phyloP scores from a whole-genome alignment of 2,329 filamentous ascomycete genomes.

The Orbilia oligospora region DNA sequence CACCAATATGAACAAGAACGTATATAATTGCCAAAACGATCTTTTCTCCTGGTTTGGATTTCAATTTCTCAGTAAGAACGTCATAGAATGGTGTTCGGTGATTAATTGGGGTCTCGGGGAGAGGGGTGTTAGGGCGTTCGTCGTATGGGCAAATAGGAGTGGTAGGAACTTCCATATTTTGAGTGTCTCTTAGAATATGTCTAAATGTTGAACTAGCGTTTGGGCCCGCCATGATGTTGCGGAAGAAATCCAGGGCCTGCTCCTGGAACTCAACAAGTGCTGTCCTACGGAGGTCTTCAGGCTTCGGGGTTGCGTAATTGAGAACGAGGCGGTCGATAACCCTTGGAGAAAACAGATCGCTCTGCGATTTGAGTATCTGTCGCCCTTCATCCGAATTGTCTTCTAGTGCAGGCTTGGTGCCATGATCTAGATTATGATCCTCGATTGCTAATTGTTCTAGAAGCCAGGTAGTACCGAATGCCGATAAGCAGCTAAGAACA shows the following conservation, averaged over 20 bases:
- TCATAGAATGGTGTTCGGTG: slow-evolving; percentile 46
- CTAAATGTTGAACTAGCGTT: slow-evolving; percentile 82
- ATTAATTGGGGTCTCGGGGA: slow-evolving; percentile 37
- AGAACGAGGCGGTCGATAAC: slow-evolving; percentile 39
- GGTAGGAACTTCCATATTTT: slow-evolving; percentile 65
- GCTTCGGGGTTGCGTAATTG: slow-evolving; percentile 42
- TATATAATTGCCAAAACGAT: slow-evolving; percentile 84
- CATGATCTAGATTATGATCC: slow-evolving; percentile 59
- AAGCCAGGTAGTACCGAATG: slow-evolving; percentile 84
- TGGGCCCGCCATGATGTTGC: slow-evolving; percentile 84
- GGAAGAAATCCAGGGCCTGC: slow-evolving; percentile 88
- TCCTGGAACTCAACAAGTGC: slow-evolving; percentile 79
- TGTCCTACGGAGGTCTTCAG: slow-evolving; percentile 61
- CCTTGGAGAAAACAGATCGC: slow-evolving; percentile 39
- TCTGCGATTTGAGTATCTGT: slow-evolving; percentile 45
- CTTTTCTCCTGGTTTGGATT: slow-evolving; percentile 68
- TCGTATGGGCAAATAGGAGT: slow-evolving; percentile 44
- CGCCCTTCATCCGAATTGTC: slow-evolving; percentile 37
- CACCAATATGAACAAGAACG: slow-evolving; percentile 89
- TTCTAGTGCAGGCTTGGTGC: slow-evolving; percentile 35
- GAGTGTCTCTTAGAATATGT: slow-evolving; percentile 77
- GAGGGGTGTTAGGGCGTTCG: slow-evolving; percentile 28
- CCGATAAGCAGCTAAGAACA: slow-evolving; percentile 83
- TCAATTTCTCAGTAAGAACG: slow-evolving; percentile 53
- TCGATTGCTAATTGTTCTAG: slow-evolving; percentile 75